Evolutionary conservation across 805 yeast genomes (phyloP), one percentile per base, ranked within the genome.

Genomic region (Crinitomyces ghanaensis): DNA sequence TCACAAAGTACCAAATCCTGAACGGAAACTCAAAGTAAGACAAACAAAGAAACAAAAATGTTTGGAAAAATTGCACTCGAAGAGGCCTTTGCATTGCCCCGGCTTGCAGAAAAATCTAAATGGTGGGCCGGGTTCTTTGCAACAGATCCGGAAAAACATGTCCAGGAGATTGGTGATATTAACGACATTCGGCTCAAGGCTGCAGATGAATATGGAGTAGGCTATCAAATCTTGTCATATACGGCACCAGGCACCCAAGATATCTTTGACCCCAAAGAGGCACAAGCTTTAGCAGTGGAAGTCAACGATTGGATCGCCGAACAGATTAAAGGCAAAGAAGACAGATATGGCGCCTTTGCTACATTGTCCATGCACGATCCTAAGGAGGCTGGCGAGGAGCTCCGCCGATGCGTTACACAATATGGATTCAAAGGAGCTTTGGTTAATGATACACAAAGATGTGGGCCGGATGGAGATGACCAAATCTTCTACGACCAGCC

Each of bases 351-450:
- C 6, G 34, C 21, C 11, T 27, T 31, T 28, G 34, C 34, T 28
- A 28, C 31, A 4, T 19, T 31, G n/a, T 13, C 34, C 33, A 14
- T 30, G 34, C 34, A 27, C 33, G 34, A 31, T 31, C 34, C 31
- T 17, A 28, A 26, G 21, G 31, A 30, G 24, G 21, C 34, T 26
- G 31, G 18, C 16, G 31, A 24, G 19, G 23, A 31, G 16, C 11
- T 31, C 16, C 19, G 16, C 19, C 19, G 34, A 13, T 28, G 34
- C 12, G 34, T 28, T 13, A n/a, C n/a, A n/a, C 19, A 28, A 12
- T 28, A 19, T 12, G 3, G 34, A 11, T 31, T 31, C 13, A 5
- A 15, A 24, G 31, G 34, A 25, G 34, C 34, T 31, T 24, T 31
- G 20, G 34, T 27, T n/a, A n/a, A n/a, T n/a, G n/a, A n/a, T n/a